Percentiles rank a stretch among this genome's conserved stretches.
Evolutionary conservation across 768 basidiomycete genomes (phyloP).

Genomic region (Hericium coralloides): DNA sequence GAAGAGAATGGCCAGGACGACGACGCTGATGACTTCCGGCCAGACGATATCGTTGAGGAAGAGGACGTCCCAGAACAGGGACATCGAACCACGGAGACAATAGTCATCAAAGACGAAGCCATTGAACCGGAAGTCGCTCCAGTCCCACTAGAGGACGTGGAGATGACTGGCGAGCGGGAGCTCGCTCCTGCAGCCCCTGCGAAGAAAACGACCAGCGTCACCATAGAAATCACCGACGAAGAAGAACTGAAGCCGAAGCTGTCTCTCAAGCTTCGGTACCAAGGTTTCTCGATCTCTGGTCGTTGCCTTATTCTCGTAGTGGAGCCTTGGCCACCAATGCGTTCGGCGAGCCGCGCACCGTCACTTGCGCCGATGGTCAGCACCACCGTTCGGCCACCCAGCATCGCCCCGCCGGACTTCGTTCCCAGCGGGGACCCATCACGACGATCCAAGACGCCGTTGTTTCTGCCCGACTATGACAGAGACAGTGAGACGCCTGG

Average conservation of each 20-base stretch:
- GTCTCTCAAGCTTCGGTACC: constrained; percentile 52
- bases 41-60: neutral
- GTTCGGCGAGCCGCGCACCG: constrained; percentile 23
- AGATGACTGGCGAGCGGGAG: too few relatives aligned
- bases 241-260: constrained; percentile 68
- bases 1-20: constrained; percentile 10
- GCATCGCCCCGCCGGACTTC: constrained; percentile 26
- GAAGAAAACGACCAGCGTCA: constrained; percentile 17
- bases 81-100: neutral
- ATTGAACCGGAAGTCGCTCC: neutral
- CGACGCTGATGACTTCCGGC: constrained; percentile 9
- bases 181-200: too few relatives aligned
- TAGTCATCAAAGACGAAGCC: neutral
- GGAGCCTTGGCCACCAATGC: constrained; percentile 66
- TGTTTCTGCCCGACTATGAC: constrained; percentile 65
- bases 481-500: constrained; percentile 32
- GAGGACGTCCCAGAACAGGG: neutral
- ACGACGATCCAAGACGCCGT: constrained; percentile 47
- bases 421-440: constrained; percentile 13
- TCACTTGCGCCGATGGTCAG: constrained; percentile 24
- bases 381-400: constrained; percentile 21
- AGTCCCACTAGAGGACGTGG: too few relatives aligned
- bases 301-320: constrained; percentile 76
- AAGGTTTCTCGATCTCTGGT: constrained; percentile 61
- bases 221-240: constrained; percentile 45